phyloP scores from a whole-genome alignment of 1,139 yeast genomes.

The Pneumocystis jirovecii region DNA sequence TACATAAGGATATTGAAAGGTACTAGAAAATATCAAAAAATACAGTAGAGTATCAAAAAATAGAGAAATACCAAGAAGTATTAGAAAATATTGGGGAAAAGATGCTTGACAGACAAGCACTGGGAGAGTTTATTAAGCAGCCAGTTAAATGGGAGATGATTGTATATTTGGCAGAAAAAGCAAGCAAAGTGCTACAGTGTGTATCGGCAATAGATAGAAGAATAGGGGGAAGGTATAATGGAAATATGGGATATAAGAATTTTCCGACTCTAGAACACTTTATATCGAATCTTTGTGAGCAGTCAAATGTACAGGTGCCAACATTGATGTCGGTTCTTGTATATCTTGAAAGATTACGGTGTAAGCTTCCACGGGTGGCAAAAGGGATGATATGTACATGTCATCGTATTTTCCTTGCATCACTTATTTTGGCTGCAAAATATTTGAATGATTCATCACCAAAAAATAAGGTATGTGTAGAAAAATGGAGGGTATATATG shows the following conservation, averaged over 20 bases:
- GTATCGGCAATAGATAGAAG: slow-evolving; percentile 21
- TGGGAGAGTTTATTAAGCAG: slow-evolving; percentile 56
- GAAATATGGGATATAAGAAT: slow-evolving; percentile 19
- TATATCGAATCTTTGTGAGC: slow-evolving; percentile 53
- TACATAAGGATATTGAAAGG: not conserved
- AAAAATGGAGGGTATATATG: not conserved
- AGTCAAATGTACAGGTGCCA: slow-evolving; percentile 87
- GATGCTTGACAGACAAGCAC: slow-evolving; percentile 30
- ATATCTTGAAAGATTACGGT: slow-evolving; percentile 60
- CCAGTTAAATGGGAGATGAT: slow-evolving; percentile 74
- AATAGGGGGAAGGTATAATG: slow-evolving; percentile 36
- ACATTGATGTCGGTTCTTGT: slow-evolving; percentile 85
- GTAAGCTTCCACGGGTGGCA: slow-evolving; percentile 71
- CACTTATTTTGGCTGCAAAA: slow-evolving; percentile 79
- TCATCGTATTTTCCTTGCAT: slow-evolving; percentile 79
- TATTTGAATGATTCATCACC: slow-evolving; percentile 87
- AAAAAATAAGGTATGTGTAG: slow-evolving; percentile 40
- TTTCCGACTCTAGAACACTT: slow-evolving; percentile 41
- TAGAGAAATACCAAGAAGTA: no score
- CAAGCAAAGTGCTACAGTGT: slow-evolving; percentile 58
- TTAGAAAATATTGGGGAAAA: no score
- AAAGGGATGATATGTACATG: slow-evolving; percentile 88
- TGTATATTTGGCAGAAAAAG: slow-evolving; percentile 60
- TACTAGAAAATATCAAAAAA: no score
- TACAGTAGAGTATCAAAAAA: no score